phyloP scores from a whole-genome alignment of 1,284 basidiomycete species.

The Leccinum huronense region DNA sequence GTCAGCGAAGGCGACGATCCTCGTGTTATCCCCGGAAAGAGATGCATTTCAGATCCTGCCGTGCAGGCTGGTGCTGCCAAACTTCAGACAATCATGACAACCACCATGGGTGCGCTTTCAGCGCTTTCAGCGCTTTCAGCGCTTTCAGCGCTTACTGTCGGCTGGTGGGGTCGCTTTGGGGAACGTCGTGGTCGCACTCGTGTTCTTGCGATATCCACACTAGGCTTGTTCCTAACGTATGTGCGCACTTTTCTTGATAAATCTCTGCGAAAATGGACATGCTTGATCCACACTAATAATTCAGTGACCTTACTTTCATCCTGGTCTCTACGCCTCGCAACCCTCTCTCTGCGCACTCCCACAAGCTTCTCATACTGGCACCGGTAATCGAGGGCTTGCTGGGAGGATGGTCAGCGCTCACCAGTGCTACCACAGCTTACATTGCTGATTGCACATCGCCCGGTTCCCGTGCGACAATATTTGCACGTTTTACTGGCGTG shows the following conservation, averaged over 20 bases:
- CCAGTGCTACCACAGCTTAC: constrained; percentile 80
- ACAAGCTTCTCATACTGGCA: constrained; percentile 76
- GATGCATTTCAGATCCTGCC: constrained; percentile 59
- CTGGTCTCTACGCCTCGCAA: constrained; percentile 71
- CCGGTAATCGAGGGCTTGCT: constrained; percentile 81
- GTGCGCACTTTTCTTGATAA: constrained; percentile 30
- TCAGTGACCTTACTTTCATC: constrained; percentile 76
- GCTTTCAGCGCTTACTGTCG: constrained; percentile 80
- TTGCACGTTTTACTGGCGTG: constrained; percentile 75
- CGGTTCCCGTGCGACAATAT: constrained; percentile 78
- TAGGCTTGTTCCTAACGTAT: constrained; percentile 76
- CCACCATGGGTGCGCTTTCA: constrained; percentile 77
- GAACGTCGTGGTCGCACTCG: constrained; percentile 76
- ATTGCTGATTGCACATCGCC: constrained; percentile 83
- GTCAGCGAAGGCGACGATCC: constrained; percentile 45
- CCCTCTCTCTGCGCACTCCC: constrained; percentile 61
- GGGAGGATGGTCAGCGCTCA: constrained; percentile 83
- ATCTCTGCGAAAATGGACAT: constrained; percentile 11
- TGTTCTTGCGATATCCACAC: constrained; percentile 67
- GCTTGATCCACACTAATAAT: constrained; percentile 4
- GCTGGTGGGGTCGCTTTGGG: constrained; percentile 85
- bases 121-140: constrained; percentile 76
- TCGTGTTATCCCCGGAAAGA: constrained; percentile 47
- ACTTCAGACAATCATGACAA: constrained; percentile 69
- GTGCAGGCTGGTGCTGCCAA: constrained; percentile 68